These are phyloP conservation scores for Cladochytrium tenue DNA, from an alignment of 371 early-diverging fungal species.

Conservation along the genomic window DNA sequence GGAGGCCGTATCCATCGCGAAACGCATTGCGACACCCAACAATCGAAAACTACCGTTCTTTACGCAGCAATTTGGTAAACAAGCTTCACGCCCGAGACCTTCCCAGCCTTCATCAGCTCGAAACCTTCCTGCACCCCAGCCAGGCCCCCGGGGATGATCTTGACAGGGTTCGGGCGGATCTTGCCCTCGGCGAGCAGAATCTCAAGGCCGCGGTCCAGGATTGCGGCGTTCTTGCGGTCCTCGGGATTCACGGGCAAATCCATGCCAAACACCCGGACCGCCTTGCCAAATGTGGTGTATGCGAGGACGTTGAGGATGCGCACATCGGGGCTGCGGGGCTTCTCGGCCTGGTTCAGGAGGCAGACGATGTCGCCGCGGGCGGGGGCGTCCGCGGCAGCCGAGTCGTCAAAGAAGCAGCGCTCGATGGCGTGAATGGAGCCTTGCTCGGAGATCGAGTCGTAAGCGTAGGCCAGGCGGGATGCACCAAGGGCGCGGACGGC, in stretches of 20 bases:
- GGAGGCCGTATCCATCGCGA: too few relatives aligned
- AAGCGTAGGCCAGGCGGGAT: conserved; percentile 9
- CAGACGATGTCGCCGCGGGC: background rate
- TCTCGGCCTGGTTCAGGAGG: background rate
- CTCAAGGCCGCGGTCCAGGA: background rate
- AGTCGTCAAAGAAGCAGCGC: background rate
- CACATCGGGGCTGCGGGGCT: background rate
- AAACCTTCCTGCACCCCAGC: conserved; percentile 16
- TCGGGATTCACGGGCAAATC: background rate
- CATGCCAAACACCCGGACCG: background rate
- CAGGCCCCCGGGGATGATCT: conserved; percentile 14
- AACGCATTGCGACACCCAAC: too few relatives aligned
- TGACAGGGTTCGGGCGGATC: conserved; percentile 13
- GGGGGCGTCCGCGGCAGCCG: background rate
- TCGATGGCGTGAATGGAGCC: conserved; percentile 1
- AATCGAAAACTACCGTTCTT: too few relatives aligned
- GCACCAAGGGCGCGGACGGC: conserved; percentile 1
- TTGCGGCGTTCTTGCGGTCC: background rate
- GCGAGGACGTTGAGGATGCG: background rate
- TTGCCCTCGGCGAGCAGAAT: conserved; percentile 7
- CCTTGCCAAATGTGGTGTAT: background rate
- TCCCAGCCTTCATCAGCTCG: conserved; percentile 1
- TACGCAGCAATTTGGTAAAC: conserved; percentile 7
- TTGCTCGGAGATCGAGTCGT: conserved; percentile 17
- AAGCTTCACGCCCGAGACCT: conserved; percentile 15